Evolutionary conservation across 75 land plant species (phyloP), one percentile per base, ranked within the genome.

Genomic region (Pinus taeda): DNA sequence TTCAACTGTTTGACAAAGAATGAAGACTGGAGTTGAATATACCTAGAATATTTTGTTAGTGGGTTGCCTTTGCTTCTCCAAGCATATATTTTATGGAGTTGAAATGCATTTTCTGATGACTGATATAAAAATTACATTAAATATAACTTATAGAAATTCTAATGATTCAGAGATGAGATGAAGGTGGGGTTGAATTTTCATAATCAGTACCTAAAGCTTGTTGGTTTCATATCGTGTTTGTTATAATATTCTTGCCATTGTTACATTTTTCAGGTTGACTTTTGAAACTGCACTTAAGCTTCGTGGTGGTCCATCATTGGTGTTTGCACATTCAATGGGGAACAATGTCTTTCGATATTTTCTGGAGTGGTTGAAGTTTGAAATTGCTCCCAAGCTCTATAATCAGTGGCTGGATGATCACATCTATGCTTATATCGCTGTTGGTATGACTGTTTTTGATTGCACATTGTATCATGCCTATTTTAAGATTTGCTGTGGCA

Each of bases 291-390:
- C 95, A 60, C 89, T 89, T 24, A 97, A 93, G 81, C 93, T 91
- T 85, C 93, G 96, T 83, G 99, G 99, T 22, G 99, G 98, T 13
- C 98, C 99, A 21, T 97, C 96, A 42, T 57, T 97, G 55, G 99
- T 97, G 21, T 95, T 91, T 91, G 99, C 96, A 3, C 99, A 97
- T 81, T 97, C 99, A 33, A 60, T 97, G 82, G 98, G 99, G 29
- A 97, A 97, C 73, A 91, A 95, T 85, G 99, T 97, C n/a, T 97
- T 97, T 49, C 93, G 98, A 8, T 97, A 97, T 82, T 97, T 97
- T 74, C 71, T 97, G 83, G 99, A 97, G 71, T 97, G 99, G 99
- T 69, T 97, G 83, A 97, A 95, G 88, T 86, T 91, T 57, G 99
- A 97, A 83, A 87, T 97, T 78, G 91, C 99, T 22, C 99, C 99